Evolutionary conservation across 129 eudicot genomes (phyloP), one percentile per base, ranked within the genome.

Genomic region (Flaveria robusta): DNA sequence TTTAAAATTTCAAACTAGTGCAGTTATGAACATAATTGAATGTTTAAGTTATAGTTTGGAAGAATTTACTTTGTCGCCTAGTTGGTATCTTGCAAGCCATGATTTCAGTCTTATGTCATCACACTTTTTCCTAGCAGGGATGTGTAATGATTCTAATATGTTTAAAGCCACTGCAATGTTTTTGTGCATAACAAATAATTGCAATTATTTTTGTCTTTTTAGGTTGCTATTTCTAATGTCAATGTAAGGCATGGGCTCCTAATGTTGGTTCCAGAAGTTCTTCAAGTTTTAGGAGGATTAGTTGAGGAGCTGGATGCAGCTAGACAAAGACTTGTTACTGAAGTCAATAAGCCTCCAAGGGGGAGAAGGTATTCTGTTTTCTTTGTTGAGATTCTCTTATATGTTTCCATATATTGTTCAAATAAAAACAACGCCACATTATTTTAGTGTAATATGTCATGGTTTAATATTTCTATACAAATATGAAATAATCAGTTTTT

Each of bases 311-410:
- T 94, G 72, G 96, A 91, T 45, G 96, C 84, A 66, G 97, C 98
- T 67, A 80, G 91, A 1, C 86, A 89, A 72, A 88, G 97, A 83
- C 91, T 94, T 81, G 89, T 91, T 74, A 23, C 15, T 68, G 98
- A 94, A 94, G 85, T 94, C 60, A 91, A 94, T 74, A 94, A 91
- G 84, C 97, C 98, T 72, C 96, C 98, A 71, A 85, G 97, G 74
- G 98, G 98, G 20, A 94, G 67, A 84, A 91, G 98, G 98, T 94
- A 88, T 15, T 58, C 24, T 59, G 9, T 47, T 50, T 50, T 64
- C 50, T 31, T 16, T 63, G 22, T 22, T 63, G 12, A 63, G 5
- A 29, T 63, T 62, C 42, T 62, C 18, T 60, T 63, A 26, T 7
- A 23, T 63, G 29, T 63, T 63, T 34, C 15, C 68, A 27, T 62